These are phyloP conservation scores for Polychaeton citri DNA, from an alignment of 2,329 filamentous ascomycete genomes.

Conservation along the genomic window DNA sequence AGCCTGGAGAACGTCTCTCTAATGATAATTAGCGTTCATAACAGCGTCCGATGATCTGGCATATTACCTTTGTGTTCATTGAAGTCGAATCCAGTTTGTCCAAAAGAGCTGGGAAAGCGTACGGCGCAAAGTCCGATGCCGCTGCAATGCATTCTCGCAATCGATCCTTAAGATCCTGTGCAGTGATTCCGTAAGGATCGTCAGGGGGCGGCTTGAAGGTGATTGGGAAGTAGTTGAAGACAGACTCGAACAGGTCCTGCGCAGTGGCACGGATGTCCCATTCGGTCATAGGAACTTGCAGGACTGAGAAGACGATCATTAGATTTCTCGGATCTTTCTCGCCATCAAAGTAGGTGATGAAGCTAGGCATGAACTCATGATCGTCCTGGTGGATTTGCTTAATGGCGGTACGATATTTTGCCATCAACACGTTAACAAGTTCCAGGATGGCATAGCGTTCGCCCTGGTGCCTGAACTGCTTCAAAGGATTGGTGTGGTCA, in stretches of 20 bases:
- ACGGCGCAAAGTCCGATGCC: conserved; percentile 49
- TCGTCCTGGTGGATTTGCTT: conserved; percentile 40
- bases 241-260: conserved; percentile 52
- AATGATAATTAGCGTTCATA: background rate
- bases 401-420: conserved; percentile 45
- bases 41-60: background rate
- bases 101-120: conserved; percentile 52
- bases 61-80: conserved; percentile 49
- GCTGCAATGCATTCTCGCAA: conserved; percentile 51
- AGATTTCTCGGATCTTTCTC: conserved; percentile 58
- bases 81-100: conserved; percentile 59
- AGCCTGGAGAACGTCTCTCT: conserved; percentile 53
- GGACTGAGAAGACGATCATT: conserved; percentile 56
- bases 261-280: conserved; percentile 50
- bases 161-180: conserved; percentile 52
- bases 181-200: conserved; percentile 56
- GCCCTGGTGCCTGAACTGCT: conserved; percentile 48
- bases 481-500: conserved; percentile 43
- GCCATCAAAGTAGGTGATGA: conserved; percentile 52
- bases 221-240: conserved; percentile 61
- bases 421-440: conserved; percentile 48
- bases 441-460: conserved; percentile 48
- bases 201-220: conserved; percentile 57
- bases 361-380: conserved; percentile 44
- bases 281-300: conserved; percentile 54